These are phyloP conservation scores for Eimeria tenella DNA, from an alignment of 169 alveolate genomes.

Conservation along the genomic window DNA sequence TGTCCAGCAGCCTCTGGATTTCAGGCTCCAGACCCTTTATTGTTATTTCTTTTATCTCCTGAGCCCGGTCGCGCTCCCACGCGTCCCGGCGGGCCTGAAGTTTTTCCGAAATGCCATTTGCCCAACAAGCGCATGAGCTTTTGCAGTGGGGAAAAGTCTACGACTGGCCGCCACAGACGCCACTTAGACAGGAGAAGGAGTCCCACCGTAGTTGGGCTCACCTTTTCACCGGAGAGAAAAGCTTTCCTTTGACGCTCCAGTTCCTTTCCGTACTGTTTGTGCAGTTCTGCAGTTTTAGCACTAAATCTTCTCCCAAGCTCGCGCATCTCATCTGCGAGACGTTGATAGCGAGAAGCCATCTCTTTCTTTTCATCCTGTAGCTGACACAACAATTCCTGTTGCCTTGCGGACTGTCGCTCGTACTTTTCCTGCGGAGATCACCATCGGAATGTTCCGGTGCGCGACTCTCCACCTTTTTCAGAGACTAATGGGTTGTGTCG, in stretches of 20 bases:
- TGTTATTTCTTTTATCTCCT: slow-evolving; percentile 74
- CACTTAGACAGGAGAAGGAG: too few species aligned
- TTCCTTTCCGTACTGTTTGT: slow-evolving; percentile 53
- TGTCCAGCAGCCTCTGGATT: slow-evolving; percentile 69
- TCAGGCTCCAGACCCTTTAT: slow-evolving; percentile 77
- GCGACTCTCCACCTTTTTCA: too few species aligned
- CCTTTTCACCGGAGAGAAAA: slow-evolving; percentile 58
- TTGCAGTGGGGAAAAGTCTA: too few species aligned
- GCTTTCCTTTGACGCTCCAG: slow-evolving; percentile 66
- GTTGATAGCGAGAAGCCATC: slow-evolving; percentile 17
- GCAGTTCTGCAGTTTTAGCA: slow-evolving; percentile 53
- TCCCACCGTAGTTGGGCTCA: neutral
- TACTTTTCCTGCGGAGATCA: slow-evolving; percentile 56
- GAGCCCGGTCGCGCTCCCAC: slow-evolving; percentile 73
- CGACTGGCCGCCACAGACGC: too few species aligned
- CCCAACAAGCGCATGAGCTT: neutral
- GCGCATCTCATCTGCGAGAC: slow-evolving; percentile 68
- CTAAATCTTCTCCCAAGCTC: slow-evolving; percentile 34
- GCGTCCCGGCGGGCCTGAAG: slow-evolving; percentile 76
- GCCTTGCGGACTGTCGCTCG: slow-evolving; percentile 53
- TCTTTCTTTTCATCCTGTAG: slow-evolving; percentile 68
- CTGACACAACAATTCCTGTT: slow-evolving; percentile 35
- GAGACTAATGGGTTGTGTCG: too few species aligned
- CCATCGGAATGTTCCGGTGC: neutral
- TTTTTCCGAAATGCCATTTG: neutral